phyloP scores from a whole-genome alignment of 2,329 filamentous ascomycete species.

The Seiridium cupressi region DNA sequence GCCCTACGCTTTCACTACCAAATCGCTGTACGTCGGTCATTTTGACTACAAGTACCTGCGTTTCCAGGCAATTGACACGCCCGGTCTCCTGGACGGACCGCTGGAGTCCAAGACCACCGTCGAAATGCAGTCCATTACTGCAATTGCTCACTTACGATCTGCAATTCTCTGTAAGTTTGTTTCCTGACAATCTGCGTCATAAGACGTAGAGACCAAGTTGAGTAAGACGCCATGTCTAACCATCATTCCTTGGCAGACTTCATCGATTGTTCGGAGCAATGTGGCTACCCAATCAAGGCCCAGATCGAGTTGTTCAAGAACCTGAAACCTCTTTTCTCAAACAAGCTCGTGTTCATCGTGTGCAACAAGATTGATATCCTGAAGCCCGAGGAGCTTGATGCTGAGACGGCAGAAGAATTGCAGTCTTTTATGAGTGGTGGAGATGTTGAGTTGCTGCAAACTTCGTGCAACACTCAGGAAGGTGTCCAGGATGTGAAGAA shows the following conservation, averaged over 20 bases:
- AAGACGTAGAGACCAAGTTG: neutral
- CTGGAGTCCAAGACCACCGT: conserved; percentile 99
- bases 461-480: conserved; percentile 93
- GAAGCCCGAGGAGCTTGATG: conserved; percentile 81
- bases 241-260: conserved; percentile 53
- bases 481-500: conserved; percentile 96
- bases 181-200: neutral
- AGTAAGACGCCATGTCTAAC: neutral
- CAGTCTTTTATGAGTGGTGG: conserved; percentile 79
- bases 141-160: conserved; percentile 92
- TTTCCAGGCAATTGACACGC: conserved; percentile 80
- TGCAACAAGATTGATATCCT: conserved; percentile 98
- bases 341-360: conserved; percentile 95
- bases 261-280: conserved; percentile 73
- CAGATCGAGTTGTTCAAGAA: conserved; percentile 95
- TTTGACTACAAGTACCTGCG: conserved; percentile 95
- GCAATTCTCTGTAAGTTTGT: conserved; percentile 67
- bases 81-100: conserved; percentile 96
- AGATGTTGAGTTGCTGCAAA: conserved; percentile 88
- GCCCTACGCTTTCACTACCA: conserved; percentile 98
- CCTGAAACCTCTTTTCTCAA: conserved; percentile 94
- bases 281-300: conserved; percentile 83
- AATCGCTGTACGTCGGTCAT: conserved; percentile 94
- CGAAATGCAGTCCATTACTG: conserved; percentile 98
- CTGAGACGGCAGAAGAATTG: conserved; percentile 73